Conservation (phyloP, 2,329 filamentous ascomycete genomes). For the Metarhizium anisopliae region DNA sequence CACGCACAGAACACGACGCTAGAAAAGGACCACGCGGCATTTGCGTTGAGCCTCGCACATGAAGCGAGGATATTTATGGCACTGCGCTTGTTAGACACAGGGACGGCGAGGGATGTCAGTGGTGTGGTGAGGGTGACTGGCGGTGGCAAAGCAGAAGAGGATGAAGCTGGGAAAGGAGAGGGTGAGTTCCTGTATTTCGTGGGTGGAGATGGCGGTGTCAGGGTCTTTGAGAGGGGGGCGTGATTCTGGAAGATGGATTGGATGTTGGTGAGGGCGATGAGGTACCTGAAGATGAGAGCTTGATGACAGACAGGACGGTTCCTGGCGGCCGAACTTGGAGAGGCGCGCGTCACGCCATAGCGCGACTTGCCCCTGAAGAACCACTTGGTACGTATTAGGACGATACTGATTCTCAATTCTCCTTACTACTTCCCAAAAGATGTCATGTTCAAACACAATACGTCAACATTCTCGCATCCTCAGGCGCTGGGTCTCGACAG, state of each 20-base stretch:
- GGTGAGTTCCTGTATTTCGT: slow-evolving; percentile 77
- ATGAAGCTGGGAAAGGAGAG: slow-evolving; percentile 23
- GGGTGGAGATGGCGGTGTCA: slow-evolving; percentile 67
- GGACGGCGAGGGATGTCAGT: slow-evolving; percentile 82
- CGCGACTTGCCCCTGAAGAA: background rate
- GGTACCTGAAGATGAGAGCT: background rate
- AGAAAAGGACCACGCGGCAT: slow-evolving; percentile 61
- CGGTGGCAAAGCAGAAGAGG: slow-evolving; percentile 30
- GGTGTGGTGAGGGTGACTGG: slow-evolving; percentile 72
- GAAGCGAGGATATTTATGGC: slow-evolving; percentile 63
- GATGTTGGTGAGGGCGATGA: background rate
- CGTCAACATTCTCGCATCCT: background rate
- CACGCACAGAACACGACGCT: slow-evolving; percentile 51
- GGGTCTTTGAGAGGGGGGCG: slow-evolving; percentile 72
- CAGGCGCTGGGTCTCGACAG: background rate
- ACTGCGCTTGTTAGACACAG: slow-evolving; percentile 71
- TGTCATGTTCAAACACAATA: background rate
- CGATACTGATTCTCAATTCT: background rate
- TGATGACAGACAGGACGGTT: background rate
- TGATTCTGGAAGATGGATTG: slow-evolving; percentile 8
- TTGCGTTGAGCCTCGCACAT: slow-evolving; percentile 66
- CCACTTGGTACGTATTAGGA: background rate
- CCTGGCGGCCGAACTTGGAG: background rate
- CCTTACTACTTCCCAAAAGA: background rate
- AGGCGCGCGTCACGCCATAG: background rate